These are phyloP conservation scores for Coniochaeta ligniaria DNA, from an alignment of 2,329 filamentous ascomycete species.

Conservation along the genomic window DNA sequence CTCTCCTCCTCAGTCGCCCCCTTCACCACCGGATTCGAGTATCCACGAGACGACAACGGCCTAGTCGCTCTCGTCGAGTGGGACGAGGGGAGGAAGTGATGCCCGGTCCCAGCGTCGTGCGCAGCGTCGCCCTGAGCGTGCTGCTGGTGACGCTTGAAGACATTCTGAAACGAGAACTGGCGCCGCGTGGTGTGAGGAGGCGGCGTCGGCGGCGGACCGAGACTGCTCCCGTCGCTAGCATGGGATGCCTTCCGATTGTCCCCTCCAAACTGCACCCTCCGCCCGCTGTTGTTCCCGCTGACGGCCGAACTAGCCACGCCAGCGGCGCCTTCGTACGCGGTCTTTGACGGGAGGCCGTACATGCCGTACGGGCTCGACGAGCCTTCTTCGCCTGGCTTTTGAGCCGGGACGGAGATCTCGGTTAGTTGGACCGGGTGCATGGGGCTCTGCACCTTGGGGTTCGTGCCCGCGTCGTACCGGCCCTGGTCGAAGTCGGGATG, in stretches of 20 bases:
- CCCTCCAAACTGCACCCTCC: conserved; percentile 40
- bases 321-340: conserved; percentile 35
- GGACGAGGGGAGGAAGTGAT: conserved; percentile 9
- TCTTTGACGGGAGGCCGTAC: conserved; percentile 42
- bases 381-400: conserved; percentile 38
- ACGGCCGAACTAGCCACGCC: conserved; percentile 27
- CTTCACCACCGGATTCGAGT: conserved; percentile 33
- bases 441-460: conserved; percentile 39
- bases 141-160: conserved; percentile 56
- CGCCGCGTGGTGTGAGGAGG: conserved; percentile 58
- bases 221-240: conserved; percentile 31
- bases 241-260: conserved; percentile 28
- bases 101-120: conserved; percentile 10
- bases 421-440: conserved; percentile 57
- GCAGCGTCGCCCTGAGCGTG: conserved; percentile 11
- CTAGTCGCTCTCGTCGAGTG: conserved; percentile 10
- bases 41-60: conserved; percentile 25
- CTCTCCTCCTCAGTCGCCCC: conserved; percentile 74
- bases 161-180: conserved; percentile 88
- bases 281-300: conserved; percentile 29
- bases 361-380: conserved; percentile 26
- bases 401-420: conserved; percentile 46
- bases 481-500: conserved; percentile 27
- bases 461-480: conserved; percentile 13
- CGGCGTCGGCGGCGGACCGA: conserved; percentile 50